Conservation (phyloP, 768 basidiomycete species). For the Lentinula aciculospora region DNA sequence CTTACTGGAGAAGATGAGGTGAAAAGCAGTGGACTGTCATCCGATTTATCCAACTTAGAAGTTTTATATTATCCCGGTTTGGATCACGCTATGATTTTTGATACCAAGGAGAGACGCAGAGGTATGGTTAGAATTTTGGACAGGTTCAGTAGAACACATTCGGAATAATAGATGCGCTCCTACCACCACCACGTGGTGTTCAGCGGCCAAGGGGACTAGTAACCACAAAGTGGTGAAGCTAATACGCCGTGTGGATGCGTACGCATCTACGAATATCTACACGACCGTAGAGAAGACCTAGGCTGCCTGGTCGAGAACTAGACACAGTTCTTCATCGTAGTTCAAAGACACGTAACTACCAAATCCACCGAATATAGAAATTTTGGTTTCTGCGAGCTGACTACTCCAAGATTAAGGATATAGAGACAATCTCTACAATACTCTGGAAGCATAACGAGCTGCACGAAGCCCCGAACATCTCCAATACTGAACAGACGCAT, state of each 20-base stretch:
- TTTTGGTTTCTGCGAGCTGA: background rate
- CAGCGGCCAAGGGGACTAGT: conserved; percentile 1
- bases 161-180: no score
- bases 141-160: background rate
- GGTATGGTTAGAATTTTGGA: conserved; percentile 24
- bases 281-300: background rate
- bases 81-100: conserved; percentile 38
- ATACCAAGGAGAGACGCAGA: conserved; percentile 22
- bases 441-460: background rate
- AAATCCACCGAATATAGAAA: background rate
- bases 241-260: background rate
- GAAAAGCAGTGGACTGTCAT: conserved; percentile 13
- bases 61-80: conserved; percentile 30
- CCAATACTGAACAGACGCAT: no score
- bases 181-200: no score
- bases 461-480: background rate
- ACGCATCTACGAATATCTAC: background rate
- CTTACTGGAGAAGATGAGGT: conserved; percentile 20
- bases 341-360: background rate
- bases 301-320: background rate
- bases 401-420: background rate
- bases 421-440: background rate
- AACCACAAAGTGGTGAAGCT: background rate
- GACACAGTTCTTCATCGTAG: background rate
- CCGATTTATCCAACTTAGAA: background rate